phyloP scores from a whole-genome alignment of 331 rosid genomes.

The Acacia concinna region DNA sequence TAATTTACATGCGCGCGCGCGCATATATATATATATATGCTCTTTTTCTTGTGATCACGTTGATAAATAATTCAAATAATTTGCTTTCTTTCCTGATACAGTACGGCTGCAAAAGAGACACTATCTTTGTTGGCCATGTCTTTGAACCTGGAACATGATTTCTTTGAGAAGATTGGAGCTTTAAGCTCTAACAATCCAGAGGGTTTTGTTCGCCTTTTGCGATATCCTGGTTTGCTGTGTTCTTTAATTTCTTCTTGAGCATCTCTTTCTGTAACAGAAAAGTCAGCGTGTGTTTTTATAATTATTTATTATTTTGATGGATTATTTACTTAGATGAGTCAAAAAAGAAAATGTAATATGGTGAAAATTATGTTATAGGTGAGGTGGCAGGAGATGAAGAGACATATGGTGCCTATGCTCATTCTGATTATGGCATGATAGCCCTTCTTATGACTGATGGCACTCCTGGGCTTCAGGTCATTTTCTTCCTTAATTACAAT shows the following conservation, averaged over 20 bases:
- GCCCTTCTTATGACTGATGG: slow-evolving; percentile 71
- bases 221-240: slow-evolving; percentile 66
- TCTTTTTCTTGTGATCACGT: not conserved
- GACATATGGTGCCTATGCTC: slow-evolving; percentile 70
- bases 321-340: too few species aligned
- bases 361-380: slow-evolving; percentile 34
- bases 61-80: slow-evolving; percentile 12
- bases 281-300: too few species aligned
- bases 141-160: slow-evolving; percentile 61
- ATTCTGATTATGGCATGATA: slow-evolving; percentile 85
- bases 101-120: slow-evolving; percentile 58
- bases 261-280: too few species aligned
- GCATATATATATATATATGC: too few species aligned
- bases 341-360: too few species aligned
- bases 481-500: slow-evolving; percentile 10
- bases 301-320: too few species aligned
- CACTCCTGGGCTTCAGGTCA: slow-evolving; percentile 81
- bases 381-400: slow-evolving; percentile 53
- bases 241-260: too few species aligned
- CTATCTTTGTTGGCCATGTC: slow-evolving; percentile 65
- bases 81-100: slow-evolving; percentile 31
- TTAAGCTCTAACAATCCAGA: slow-evolving; percentile 35
- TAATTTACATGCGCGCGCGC: too few species aligned
- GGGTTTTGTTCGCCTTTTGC: slow-evolving; percentile 72
- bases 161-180: slow-evolving; percentile 64